phyloP scores from a whole-genome alignment of 805 yeast species.

The Schizosaccharomyces osmophilus region DNA sequence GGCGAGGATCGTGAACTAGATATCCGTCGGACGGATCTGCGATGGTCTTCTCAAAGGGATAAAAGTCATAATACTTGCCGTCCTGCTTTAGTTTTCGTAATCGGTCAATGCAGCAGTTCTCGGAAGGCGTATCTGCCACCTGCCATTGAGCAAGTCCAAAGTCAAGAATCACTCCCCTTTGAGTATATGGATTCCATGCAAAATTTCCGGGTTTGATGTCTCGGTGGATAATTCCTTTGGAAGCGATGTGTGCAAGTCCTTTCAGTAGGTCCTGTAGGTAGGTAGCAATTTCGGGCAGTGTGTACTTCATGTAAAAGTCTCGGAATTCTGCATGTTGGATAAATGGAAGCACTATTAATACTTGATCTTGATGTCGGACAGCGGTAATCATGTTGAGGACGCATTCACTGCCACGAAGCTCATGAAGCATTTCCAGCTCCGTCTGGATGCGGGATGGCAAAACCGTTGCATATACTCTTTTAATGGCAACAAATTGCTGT shows the following conservation, averaged over 20 bases:
- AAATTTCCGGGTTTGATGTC: constrained; percentile 1
- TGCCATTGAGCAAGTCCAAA: constrained; percentile 1
- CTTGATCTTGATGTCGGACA: neutral
- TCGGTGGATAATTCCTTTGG: constrained; percentile 1
- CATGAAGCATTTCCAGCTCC: neutral
- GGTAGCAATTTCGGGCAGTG: neutral
- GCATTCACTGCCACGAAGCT: neutral
- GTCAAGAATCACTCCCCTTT: neutral
- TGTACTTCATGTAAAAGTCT: neutral
- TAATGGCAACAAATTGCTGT: neutral
- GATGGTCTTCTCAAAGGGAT: neutral
- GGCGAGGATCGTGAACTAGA: neutral
- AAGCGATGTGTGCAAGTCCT: neutral
- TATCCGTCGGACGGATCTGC: neutral
- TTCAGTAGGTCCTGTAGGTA: neutral
- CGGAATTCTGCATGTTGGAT: neutral
- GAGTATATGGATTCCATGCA: constrained; percentile 1
- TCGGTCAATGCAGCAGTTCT: neutral
- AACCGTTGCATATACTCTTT: neutral
- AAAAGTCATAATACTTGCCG: neutral
- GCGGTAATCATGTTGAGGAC: neutral
- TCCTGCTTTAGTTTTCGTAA: neutral
- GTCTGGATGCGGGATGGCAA: neutral
- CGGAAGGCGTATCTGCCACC: neutral
- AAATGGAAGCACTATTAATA: neutral